A percentile compares a stretch with the other conserved stretches of the same genome.
phyloP scores from a whole-genome alignment of 1,284 basidiomycete species.

The Ustilago trichophora region DNA sequence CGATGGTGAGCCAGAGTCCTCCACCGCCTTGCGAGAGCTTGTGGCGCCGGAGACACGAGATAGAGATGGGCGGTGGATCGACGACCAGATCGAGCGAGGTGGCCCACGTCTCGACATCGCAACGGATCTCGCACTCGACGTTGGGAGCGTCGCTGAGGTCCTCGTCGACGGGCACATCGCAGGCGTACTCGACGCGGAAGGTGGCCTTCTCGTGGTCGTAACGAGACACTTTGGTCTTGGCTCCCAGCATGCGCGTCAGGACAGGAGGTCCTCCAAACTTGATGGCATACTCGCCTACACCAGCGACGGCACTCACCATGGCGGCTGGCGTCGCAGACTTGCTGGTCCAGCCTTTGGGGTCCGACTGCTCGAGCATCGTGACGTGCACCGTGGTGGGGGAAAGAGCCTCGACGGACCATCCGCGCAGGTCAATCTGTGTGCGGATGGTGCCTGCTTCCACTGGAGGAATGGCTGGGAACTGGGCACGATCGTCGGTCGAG shows the following conservation, averaged over 20 bases:
- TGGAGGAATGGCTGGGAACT: constrained; percentile 80
- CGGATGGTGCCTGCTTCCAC: constrained; percentile 81
- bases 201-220: constrained; percentile 88
- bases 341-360: constrained; percentile 96
- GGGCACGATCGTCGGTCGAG: constrained; percentile 85
- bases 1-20: constrained; percentile 94
- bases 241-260: constrained; percentile 81
- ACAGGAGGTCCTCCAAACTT: constrained; percentile 92
- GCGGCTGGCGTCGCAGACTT: constrained; percentile 90
- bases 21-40: constrained; percentile 86
- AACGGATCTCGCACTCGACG: constrained; percentile 92
- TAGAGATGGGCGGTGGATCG: constrained; percentile 88
- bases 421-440: constrained; percentile 92
- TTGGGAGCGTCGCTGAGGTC: constrained; percentile 67
- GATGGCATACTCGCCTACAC: constrained; percentile 90
- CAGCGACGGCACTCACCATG: constrained; percentile 78
- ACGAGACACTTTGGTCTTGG: constrained; percentile 76
- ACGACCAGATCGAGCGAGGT: constrained; percentile 86
- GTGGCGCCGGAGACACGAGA: constrained; percentile 86
- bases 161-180: constrained; percentile 48
- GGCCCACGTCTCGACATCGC: constrained; percentile 92
- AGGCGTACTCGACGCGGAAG: constrained; percentile 86
- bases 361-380: constrained; percentile 93
- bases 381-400: constrained; percentile 94
- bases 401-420: constrained; percentile 94